Evolutionary conservation across 2,329 filamentous ascomycete species (phyloP).

Genomic region (Juglanconis juglandina): DNA sequence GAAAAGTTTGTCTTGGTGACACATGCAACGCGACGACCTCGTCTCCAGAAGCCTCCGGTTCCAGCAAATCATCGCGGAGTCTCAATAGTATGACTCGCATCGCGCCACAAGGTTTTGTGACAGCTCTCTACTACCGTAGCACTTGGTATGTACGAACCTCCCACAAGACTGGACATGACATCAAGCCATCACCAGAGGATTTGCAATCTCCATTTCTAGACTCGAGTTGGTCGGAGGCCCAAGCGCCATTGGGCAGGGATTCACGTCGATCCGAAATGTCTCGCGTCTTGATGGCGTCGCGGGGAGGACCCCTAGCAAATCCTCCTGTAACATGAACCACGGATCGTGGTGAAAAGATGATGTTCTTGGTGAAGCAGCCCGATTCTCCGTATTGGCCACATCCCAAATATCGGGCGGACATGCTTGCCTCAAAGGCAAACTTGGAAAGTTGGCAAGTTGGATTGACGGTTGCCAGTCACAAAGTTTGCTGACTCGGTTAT

Average conservation of each 20-base stretch:
- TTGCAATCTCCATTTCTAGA: not conserved
- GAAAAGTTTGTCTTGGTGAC: not conserved
- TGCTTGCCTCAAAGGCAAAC: not conserved
- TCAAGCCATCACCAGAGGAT: too few relatives aligned
- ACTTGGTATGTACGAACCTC: too few relatives aligned
- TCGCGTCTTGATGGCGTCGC: conserved; percentile 15
- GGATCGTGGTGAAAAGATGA: not conserved
- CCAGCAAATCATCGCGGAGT: not conserved
- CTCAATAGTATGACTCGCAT: conserved; percentile 5
- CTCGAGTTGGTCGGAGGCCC: conserved; percentile 1
- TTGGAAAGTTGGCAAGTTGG: not conserved
- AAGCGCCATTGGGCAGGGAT: conserved; percentile 10
- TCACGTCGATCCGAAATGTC: conserved; percentile 10
- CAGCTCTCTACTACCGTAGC: not conserved
- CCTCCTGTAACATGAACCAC: not conserved
- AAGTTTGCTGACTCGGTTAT: conserved; percentile 14
- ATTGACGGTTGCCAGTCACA: not conserved
- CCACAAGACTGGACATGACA: too few relatives aligned
- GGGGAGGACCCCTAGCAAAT: conserved; percentile 8
- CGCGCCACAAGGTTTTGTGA: not conserved
- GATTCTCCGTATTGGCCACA: not conserved
- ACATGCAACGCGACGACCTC: not conserved
- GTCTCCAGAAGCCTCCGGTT: not conserved
- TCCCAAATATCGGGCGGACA: not conserved
- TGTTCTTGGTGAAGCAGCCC: not conserved